Evolutionary conservation across 768 basidiomycete species (phyloP).

Genomic region (Glaciozyma antarctica): DNA sequence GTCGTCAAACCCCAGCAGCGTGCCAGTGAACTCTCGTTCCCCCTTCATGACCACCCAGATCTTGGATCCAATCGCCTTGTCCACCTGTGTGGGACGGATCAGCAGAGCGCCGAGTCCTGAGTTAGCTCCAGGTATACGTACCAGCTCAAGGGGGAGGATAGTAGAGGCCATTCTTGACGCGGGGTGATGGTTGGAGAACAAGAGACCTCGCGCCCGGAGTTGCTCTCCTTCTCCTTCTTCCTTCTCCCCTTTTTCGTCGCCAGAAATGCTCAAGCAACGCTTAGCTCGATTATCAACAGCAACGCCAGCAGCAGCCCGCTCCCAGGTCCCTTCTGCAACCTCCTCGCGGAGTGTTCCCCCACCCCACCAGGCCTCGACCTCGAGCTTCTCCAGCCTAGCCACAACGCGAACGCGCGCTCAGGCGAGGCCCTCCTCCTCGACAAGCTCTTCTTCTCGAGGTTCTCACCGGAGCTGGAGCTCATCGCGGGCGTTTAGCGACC

Average conservation of each 20-base stretch:
- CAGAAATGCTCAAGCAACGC: no score
- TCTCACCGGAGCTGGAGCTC: background rate
- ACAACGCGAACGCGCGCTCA: no score
- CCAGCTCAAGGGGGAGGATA: constrained; percentile 53
- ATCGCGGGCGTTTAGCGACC: constrained; percentile 8
- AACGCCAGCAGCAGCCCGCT: no score
- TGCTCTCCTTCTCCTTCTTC: no score
- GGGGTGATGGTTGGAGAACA: background rate
- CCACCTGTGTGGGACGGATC: constrained; percentile 42
- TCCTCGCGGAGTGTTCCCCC: background rate
- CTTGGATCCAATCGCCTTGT: constrained; percentile 89
- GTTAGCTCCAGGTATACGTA: no score
- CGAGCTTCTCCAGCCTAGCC: background rate
- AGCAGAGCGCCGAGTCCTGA: no score
- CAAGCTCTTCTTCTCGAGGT: background rate
- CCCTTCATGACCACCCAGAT: constrained; percentile 98
- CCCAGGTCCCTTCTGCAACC: no score
- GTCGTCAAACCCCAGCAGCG: constrained; percentile 90
- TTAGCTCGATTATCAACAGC: no score
- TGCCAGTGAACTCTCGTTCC: constrained; percentile 93
- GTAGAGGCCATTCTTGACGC: constrained; percentile 12
- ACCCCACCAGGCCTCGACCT: background rate
- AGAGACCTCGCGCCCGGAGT: background rate
- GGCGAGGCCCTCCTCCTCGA: background rate
- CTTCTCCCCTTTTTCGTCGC: no score